Percentiles rank a stretch among this genome's conserved stretches.
Conservation (phyloP, 2,329 filamentous ascomycete genomes). For the Arthrobotrys musiformis region DNA sequence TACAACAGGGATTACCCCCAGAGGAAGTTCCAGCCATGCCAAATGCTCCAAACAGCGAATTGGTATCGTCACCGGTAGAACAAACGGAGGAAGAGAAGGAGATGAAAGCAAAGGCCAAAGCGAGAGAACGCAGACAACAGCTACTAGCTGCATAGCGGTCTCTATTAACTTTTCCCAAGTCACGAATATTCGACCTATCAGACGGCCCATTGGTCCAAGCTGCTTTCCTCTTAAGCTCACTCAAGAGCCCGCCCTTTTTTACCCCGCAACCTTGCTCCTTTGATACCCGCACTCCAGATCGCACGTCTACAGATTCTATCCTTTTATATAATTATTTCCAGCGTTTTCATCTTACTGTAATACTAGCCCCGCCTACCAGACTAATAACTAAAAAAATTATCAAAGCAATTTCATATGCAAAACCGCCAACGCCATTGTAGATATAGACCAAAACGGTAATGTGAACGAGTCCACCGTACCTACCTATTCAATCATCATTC, state of each 20-base stretch:
- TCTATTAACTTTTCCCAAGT: not conserved
- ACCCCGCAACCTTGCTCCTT: not conserved
- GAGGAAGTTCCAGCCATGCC: slow-evolving; percentile 32
- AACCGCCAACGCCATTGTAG: slow-evolving; percentile 21
- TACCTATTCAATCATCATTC: not conserved
- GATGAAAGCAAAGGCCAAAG: slow-evolving; percentile 24
- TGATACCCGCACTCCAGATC: slow-evolving; percentile 13
- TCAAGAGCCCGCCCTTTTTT: not conserved
- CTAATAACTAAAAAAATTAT: slow-evolving; percentile 8
- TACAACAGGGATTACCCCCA: slow-evolving; percentile 19
- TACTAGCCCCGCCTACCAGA: not conserved
- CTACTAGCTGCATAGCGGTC: slow-evolving; percentile 28
- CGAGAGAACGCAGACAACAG: slow-evolving; percentile 40
- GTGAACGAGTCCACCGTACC: not conserved
- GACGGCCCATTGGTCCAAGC: not conserved
- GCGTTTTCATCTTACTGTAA: not conserved
- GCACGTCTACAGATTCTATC: not conserved
- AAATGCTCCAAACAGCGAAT: slow-evolving; percentile 37
- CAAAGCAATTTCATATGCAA: slow-evolving; percentile 6
- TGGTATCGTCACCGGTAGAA: slow-evolving; percentile 8
- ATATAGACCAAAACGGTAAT: not conserved
- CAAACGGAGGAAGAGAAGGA: slow-evolving; percentile 23
- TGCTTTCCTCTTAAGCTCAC: not conserved
- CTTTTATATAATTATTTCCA: not conserved
- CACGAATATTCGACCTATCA: not conserved